These are phyloP conservation scores for Leucosporidium scottii DNA, from an alignment of 768 basidiomycete genomes.

Conservation along the genomic window DNA sequence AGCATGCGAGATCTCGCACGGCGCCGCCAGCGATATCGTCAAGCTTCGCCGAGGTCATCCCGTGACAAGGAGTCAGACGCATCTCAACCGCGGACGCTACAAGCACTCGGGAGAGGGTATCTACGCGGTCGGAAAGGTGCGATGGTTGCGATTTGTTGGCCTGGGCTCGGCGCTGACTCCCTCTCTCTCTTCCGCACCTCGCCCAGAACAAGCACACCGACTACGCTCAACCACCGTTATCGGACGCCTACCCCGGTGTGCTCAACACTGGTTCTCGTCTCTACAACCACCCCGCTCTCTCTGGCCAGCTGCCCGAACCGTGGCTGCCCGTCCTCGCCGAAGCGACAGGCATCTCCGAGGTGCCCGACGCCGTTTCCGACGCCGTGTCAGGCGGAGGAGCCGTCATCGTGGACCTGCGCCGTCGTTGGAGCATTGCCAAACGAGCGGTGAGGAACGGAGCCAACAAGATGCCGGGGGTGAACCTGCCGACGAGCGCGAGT, in stretches of 20 bases:
- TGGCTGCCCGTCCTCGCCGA: conserved; percentile 82
- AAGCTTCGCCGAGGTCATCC: conserved; percentile 72
- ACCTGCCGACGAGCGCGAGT: background rate
- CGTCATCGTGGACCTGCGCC: conserved; percentile 65
- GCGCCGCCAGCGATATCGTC: conserved; percentile 59
- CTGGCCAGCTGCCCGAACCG: conserved; percentile 83
- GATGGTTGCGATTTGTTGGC: conserved; percentile 40
- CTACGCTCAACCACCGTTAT: conserved; percentile 93
- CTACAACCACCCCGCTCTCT: conserved; percentile 90
- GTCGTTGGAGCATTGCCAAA: conserved; percentile 54
- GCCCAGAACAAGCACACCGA: conserved; percentile 13
- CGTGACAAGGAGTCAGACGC: conserved; percentile 82
- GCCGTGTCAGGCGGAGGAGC: conserved; percentile 45
- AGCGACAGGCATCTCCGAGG: conserved; percentile 26
- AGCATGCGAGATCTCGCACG: conserved; percentile 58
- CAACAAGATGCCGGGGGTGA: conserved; percentile 1
- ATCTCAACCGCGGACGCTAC: conserved; percentile 77
- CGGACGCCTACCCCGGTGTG: conserved; percentile 86
- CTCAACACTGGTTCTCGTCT: conserved; percentile 91
- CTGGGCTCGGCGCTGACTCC: background rate
- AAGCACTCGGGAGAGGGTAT: conserved; percentile 88
- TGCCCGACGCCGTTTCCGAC: conserved; percentile 25
- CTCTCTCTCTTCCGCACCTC: conserved; percentile 9
- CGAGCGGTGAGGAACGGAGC: conserved; percentile 22
- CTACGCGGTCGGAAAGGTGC: conserved; percentile 90